These are phyloP conservation scores for Scutellaria galericulata DNA, from an alignment of 257 asterid genomes.

Conservation along the genomic window DNA sequence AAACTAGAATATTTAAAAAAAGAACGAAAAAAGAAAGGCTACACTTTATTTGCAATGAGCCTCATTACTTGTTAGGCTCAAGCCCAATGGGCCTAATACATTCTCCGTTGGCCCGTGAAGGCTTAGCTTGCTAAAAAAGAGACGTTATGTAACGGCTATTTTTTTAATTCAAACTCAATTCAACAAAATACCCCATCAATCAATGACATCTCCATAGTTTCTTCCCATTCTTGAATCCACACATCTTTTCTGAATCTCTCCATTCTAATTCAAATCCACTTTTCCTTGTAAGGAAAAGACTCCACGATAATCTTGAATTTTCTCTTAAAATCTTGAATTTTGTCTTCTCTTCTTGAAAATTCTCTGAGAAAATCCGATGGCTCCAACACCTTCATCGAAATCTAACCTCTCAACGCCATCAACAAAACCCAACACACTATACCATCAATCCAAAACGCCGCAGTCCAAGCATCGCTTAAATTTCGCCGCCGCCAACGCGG, in stretches of 20 bases:
- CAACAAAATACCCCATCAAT: slow-evolving; percentile 23
- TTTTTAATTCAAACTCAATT: slow-evolving; percentile 45
- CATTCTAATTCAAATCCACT: neutral
- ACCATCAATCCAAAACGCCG: slow-evolving; percentile 65
- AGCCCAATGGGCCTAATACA: neutral
- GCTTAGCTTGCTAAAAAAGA: slow-evolving; percentile 15
- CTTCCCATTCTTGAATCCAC: slow-evolving; percentile 24
- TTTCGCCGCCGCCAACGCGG: slow-evolving; percentile 42
- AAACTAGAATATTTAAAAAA: too few species aligned
- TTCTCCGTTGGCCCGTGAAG: too few species aligned
- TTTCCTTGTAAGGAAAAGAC: neutral
- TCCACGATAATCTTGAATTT: slow-evolving; percentile 12
- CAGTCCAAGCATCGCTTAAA: slow-evolving; percentile 65
- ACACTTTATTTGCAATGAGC: too few species aligned
- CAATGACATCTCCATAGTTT: slow-evolving; percentile 13
- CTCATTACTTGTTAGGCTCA: neutral
- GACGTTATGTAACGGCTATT: slow-evolving; percentile 74
- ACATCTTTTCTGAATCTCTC: slow-evolving; percentile 15
- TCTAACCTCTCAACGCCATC: slow-evolving; percentile 57
- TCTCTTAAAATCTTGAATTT: neutral
- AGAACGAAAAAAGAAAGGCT: too few species aligned
- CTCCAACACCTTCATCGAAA: slow-evolving; percentile 37
- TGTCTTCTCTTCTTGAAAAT: slow-evolving; percentile 21
- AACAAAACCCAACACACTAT: slow-evolving; percentile 44
- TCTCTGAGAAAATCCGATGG: slow-evolving; percentile 24